These are phyloP conservation scores for Arthrinium phaeospermum DNA, from an alignment of 2,329 filamentous ascomycete genomes.

Conservation along the genomic window DNA sequence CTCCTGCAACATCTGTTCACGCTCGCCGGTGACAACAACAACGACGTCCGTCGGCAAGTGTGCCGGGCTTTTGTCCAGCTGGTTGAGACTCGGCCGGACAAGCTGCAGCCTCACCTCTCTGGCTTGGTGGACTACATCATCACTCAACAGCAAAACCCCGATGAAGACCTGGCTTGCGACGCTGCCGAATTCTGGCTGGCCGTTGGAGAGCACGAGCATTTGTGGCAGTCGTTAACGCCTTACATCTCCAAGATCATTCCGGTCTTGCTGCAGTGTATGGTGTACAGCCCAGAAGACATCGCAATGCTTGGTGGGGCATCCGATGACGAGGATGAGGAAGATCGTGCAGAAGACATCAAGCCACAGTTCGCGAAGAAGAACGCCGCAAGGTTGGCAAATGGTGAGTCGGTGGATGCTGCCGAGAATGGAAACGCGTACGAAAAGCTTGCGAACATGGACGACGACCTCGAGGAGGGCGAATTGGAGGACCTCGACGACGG, in stretches of 20 bases:
- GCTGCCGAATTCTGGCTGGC: conserved; percentile 98
- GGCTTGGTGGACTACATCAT: conserved; percentile 94
- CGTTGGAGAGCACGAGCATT: conserved; percentile 82
- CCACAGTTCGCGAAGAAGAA: conserved; percentile 83
- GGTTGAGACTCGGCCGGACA: conserved; percentile 88
- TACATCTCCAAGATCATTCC: conserved; percentile 87
- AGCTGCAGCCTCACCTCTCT: conserved; percentile 84
- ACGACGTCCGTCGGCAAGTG: conserved; percentile 89
- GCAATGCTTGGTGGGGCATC: conserved; percentile 81
- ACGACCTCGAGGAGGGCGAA: conserved; percentile 87
- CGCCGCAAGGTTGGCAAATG: conserved; percentile 63
- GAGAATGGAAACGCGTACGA: conserved; percentile 59
- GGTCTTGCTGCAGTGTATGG: conserved; percentile 90
- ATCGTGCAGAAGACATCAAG: conserved; percentile 88
- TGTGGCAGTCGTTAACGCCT: conserved; percentile 78
- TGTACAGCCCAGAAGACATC: conserved; percentile 95
- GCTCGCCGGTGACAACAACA: conserved; percentile 75
- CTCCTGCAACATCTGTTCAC: conserved; percentile 84
- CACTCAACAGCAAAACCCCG: conserved; percentile 83
- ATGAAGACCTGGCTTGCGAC: conserved; percentile 89
- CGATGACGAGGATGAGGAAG: conserved; percentile 90
- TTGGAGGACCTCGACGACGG: conserved; percentile 77
- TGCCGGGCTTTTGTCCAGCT: conserved; percentile 93
- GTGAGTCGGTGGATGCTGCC: conserved; percentile 55
- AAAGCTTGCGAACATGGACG: conserved; percentile 66